These are phyloP conservation scores for Parachlorella kessleri DNA, from an alignment of 139 green algal genomes.

Conservation along the genomic window DNA sequence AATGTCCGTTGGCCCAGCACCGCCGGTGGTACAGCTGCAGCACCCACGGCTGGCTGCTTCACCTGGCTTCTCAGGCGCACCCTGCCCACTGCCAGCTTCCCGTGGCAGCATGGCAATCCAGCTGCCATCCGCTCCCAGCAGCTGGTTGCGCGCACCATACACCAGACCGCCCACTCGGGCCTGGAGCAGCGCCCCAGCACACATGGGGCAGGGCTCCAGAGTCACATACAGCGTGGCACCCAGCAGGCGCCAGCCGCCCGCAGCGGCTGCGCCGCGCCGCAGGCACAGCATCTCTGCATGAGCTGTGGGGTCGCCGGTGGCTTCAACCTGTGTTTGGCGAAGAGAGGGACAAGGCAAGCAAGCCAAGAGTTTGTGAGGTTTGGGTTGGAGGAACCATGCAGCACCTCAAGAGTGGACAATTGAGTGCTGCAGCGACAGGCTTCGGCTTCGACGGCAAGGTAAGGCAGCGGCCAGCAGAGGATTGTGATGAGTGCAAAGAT, in stretches of 20 bases:
- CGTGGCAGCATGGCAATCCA: conserved; percentile 77
- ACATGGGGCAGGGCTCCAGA: conserved; percentile 96
- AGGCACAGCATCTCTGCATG: conserved; percentile 91
- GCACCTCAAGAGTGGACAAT: too few relatives aligned
- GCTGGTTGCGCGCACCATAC: conserved; percentile 82
- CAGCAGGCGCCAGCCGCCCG: conserved; percentile 67
- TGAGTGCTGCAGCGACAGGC: too few relatives aligned
- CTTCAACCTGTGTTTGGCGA: too few relatives aligned
- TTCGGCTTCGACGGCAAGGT: too few relatives aligned
- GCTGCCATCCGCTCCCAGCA: conserved; percentile 85
- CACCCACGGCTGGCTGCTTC: conserved; percentile 7
- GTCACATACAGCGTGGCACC: conserved; percentile 91
- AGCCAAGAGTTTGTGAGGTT: too few relatives aligned
- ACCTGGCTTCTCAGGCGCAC: too few relatives aligned
- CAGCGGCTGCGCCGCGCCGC: conserved; percentile 37
- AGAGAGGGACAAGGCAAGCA: too few relatives aligned
- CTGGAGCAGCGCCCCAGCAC: conserved; percentile 88
- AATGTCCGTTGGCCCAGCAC: background rate
- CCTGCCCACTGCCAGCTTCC: too few relatives aligned
- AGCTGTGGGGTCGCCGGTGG: conserved; percentile 63
- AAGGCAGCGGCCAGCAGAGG: too few relatives aligned
- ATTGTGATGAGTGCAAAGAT: too few relatives aligned
- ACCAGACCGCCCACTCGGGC: conserved; percentile 78
- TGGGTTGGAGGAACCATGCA: too few relatives aligned
- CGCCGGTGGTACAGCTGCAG: background rate